Evolutionary conservation across 768 basidiomycete genomes (phyloP).

Genomic region (Mycena haematopus): DNA sequence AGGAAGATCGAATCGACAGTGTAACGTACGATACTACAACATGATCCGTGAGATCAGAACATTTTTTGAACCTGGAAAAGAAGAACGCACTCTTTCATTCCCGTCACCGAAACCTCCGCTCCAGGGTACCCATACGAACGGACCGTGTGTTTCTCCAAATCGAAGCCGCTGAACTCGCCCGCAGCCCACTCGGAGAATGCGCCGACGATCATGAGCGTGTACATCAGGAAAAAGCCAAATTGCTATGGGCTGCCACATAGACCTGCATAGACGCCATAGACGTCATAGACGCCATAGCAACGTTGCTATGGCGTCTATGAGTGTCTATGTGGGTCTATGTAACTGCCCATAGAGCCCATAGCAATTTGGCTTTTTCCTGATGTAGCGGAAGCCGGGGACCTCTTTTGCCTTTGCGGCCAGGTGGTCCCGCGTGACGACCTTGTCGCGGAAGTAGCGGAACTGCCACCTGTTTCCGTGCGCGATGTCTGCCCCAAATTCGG

Average conservation of each 20-base stretch:
- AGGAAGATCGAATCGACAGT: slow-evolving; percentile 17
- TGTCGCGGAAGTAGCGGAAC: slow-evolving; percentile 18
- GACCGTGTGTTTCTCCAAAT: slow-evolving; percentile 2
- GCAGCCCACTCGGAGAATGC: slow-evolving; percentile 9
- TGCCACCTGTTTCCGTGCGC: not conserved
- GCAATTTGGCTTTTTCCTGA: no score
- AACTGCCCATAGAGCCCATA: no score
- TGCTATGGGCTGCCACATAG: no score
- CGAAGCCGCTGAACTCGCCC: slow-evolving; percentile 2
- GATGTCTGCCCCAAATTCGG: slow-evolving; percentile 12
- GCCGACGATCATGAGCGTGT: slow-evolving; percentile 11
- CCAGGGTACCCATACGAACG: slow-evolving; percentile 7
- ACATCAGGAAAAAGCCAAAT: no score
- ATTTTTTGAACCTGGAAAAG: not conserved
- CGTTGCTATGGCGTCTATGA: no score
- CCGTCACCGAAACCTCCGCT: slow-evolving; percentile 11
- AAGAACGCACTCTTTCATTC: slow-evolving; percentile 8
- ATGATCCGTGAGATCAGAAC: no score
- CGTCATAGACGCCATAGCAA: no score
- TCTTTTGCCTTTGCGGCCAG: slow-evolving; percentile 3
- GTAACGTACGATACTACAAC: slow-evolving; percentile 15
- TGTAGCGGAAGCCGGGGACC: slow-evolving; percentile 11
- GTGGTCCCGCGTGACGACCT: slow-evolving; percentile 16
- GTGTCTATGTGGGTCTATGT: no score
- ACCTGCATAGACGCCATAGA: no score